Conservation (phyloP, 768 basidiomycete species). For the Macrocybe gigantea region DNA sequence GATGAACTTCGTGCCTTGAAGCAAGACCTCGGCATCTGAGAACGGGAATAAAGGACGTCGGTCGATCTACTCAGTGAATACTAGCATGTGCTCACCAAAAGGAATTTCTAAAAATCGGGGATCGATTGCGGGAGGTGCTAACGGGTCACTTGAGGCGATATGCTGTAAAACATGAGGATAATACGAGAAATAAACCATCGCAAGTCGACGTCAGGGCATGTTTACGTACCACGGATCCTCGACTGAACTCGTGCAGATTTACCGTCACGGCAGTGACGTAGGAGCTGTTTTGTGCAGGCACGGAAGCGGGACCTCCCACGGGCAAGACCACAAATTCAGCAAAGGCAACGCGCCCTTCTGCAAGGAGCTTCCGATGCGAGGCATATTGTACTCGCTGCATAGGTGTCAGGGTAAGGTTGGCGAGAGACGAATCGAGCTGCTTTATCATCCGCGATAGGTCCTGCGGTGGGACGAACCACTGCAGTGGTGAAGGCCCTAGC, state of each 20-base stretch:
- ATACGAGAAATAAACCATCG: not conserved
- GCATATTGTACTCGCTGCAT: conserved; percentile 11
- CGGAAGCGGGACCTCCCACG: conserved; percentile 3
- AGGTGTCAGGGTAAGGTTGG: conserved; percentile 5
- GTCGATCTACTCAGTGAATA: not conserved
- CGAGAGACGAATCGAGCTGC: conserved; percentile 4
- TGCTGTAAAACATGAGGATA: not conserved
- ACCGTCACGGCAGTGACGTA: not conserved
- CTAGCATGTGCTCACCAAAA: not conserved
- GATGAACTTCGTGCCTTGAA: not conserved
- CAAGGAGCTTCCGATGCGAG: conserved; percentile 9
- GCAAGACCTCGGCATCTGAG: not conserved
- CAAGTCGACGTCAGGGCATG: too few relatives aligned
- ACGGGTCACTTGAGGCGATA: conserved; percentile 1
- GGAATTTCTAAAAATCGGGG: not conserved
- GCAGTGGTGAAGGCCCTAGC: too few relatives aligned
- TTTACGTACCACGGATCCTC: not conserved
- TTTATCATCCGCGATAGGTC: too few relatives aligned
- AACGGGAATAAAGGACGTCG: not conserved
- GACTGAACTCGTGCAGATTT: not conserved
- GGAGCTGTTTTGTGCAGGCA: not conserved
- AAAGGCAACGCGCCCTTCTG: conserved; percentile 10
- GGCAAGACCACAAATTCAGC: conserved; percentile 4
- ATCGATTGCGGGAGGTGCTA: not conserved
- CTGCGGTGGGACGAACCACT: too few relatives aligned